These are phyloP conservation scores for Irpex rosettiformis DNA, from an alignment of 1,284 basidiomycete species.

Conservation along the genomic window DNA sequence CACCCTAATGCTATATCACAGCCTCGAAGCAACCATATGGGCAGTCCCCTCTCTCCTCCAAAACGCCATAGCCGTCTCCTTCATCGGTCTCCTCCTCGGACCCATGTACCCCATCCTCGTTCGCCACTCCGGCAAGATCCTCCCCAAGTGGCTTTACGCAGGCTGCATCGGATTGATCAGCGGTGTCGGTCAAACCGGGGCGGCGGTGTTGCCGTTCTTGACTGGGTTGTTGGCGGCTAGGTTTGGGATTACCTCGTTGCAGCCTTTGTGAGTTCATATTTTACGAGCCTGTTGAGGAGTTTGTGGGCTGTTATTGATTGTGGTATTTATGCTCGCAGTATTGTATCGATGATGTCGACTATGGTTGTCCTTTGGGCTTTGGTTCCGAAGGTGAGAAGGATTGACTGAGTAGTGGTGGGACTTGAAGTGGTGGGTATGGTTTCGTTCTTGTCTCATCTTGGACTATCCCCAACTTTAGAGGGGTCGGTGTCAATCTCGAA, in stretches of 20 bases:
- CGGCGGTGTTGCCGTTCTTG: slow-evolving; percentile 63
- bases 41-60: slow-evolving; percentile 55
- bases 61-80: slow-evolving; percentile 54
- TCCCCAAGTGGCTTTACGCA: slow-evolving; percentile 61
- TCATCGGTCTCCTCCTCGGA: slow-evolving; percentile 41
- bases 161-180: slow-evolving; percentile 68
- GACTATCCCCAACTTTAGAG: too few species aligned
- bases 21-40: slow-evolving; percentile 64
- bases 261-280: slow-evolving; percentile 47
- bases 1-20: slow-evolving; percentile 21
- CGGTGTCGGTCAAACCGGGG: slow-evolving; percentile 63
- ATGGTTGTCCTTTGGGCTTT: slow-evolving; percentile 31
- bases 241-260: slow-evolving; percentile 53
- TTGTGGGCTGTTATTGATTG: background rate
- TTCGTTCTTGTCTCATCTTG: too few species aligned
- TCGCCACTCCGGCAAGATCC: slow-evolving; percentile 50
- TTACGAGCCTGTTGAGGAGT: background rate
- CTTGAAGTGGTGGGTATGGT: too few species aligned
- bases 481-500: too few species aligned
- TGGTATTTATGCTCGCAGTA: slow-evolving; percentile 6
- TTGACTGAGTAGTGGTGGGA: too few species aligned
- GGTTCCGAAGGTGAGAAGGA: slow-evolving; percentile 25
- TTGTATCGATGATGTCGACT: slow-evolving; percentile 24
- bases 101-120: slow-evolving; percentile 71
- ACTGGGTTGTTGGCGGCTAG: slow-evolving; percentile 53